Evolutionary conservation across 306 rosid species (phyloP).

Genomic region (Gynostemma pentaphyllum): DNA sequence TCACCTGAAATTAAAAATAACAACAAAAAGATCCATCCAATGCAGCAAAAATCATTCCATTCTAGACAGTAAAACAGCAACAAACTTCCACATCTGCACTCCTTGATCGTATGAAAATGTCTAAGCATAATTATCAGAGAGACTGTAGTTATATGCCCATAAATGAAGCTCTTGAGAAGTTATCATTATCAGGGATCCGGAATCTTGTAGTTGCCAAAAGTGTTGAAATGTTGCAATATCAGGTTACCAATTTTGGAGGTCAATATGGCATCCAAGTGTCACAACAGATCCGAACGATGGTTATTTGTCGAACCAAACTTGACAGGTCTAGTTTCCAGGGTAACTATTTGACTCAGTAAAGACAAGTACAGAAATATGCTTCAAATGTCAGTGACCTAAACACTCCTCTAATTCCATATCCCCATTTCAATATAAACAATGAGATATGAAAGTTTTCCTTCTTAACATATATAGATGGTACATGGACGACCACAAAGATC

Average conservation of each 20-base stretch:
- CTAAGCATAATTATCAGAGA: no score
- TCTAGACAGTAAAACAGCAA: no score
- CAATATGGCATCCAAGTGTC: no score
- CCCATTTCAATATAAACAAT: constrained; percentile 2
- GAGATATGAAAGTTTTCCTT: constrained; percentile 5
- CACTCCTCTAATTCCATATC: constrained; percentile 2
- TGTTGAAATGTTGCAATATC: not conserved
- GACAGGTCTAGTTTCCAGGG: no score
- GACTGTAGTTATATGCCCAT: constrained; percentile 1
- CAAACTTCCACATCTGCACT: no score
- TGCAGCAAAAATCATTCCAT: no score
- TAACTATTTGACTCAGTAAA: not conserved
- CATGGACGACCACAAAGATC: not conserved
- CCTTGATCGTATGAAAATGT: no score
- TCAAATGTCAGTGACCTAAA: not conserved
- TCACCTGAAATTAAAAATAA: no score
- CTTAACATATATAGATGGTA: not conserved
- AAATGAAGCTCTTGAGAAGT: not conserved
- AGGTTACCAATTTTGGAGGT: no score
- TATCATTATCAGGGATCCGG: not conserved
- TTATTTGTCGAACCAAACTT: no score
- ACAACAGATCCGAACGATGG: no score
- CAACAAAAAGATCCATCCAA: no score
- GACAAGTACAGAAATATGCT: not conserved
- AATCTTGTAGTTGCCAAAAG: not conserved